Percentiles rank a stretch among this genome's conserved stretches.
phyloP scores from a whole-genome alignment of 148 eudicot genomes.

The Silene latifolia region DNA sequence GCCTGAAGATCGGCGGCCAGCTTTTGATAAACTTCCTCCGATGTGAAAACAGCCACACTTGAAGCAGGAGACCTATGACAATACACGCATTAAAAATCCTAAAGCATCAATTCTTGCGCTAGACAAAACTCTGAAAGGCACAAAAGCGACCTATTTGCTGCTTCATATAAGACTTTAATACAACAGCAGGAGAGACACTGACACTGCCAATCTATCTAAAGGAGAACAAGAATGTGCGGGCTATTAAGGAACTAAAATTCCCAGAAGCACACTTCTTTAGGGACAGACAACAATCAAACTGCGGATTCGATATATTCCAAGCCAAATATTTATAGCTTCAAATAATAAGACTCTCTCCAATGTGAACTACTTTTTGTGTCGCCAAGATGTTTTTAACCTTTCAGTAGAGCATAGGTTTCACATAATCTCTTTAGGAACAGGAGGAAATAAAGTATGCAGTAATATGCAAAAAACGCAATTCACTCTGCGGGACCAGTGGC shows the following conservation, averaged over 20 bases:
- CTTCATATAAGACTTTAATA: background rate
- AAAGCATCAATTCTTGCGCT: background rate
- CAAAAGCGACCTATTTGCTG: background rate
- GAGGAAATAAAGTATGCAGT: no score
- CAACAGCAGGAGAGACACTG: background rate
- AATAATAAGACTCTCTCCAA: no score
- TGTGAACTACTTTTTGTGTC: no score
- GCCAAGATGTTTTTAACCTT: no score
- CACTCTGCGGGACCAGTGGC: no score
- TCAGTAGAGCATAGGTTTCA: no score
- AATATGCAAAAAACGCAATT: no score
- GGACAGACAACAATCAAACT: background rate
- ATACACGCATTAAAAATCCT: background rate
- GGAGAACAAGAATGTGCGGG: background rate
- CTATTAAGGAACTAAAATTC: background rate
- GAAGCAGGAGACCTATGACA: constrained; percentile 52
- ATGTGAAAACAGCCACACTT: constrained; percentile 60
- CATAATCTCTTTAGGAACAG: no score
- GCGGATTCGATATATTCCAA: background rate
- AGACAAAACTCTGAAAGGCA: no score
- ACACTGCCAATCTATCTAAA: background rate
- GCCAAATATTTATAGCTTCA: background rate
- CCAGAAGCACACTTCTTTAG: background rate
- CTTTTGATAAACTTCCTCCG: constrained; percentile 70
- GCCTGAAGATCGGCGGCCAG: constrained; percentile 65